phyloP scores from a whole-genome alignment of 257 asterid species.

The Voacanga thouarsii region DNA sequence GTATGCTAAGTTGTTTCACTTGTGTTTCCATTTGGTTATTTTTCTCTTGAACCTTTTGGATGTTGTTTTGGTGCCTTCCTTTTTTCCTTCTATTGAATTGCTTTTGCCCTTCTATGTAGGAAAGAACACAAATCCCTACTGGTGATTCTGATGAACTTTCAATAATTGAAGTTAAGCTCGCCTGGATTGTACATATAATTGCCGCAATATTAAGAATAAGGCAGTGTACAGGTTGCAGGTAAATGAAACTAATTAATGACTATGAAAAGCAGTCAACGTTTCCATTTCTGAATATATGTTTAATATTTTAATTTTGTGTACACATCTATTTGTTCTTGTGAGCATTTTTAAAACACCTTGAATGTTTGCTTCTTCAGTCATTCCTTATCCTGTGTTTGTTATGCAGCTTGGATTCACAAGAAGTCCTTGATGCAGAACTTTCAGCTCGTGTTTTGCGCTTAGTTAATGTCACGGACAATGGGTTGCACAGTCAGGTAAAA shows the following conservation, averaged over 20 bases:
- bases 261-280: not conserved
- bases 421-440: conserved; percentile 92
- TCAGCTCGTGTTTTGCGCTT: conserved; percentile 87
- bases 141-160: conserved; percentile 68
- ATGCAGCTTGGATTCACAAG: conserved; percentile 83
- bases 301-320: not conserved
- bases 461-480: conserved; percentile 84
- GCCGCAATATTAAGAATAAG: conserved; percentile 78
- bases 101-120: conserved; percentile 38
- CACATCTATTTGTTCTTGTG: not conserved
- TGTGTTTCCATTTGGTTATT: conserved; percentile 10
- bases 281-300: not conserved
- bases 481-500: conserved; percentile 78
- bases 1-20: conserved; percentile 40
- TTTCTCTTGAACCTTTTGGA: not conserved
- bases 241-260: not conserved
- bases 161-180: conserved; percentile 79
- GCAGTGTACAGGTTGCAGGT: conserved; percentile 88
- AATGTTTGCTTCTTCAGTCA: not conserved
- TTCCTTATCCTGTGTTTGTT: conserved; percentile 16
- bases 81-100: not conserved
- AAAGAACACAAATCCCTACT: conserved; percentile 71
- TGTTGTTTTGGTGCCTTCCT: not conserved
- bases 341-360: conserved; percentile 2
- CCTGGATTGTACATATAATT: conserved; percentile 94